Evolutionary conservation across 2,329 filamentous ascomycete species (phyloP).

Genomic region (Neonectria coccinea): DNA sequence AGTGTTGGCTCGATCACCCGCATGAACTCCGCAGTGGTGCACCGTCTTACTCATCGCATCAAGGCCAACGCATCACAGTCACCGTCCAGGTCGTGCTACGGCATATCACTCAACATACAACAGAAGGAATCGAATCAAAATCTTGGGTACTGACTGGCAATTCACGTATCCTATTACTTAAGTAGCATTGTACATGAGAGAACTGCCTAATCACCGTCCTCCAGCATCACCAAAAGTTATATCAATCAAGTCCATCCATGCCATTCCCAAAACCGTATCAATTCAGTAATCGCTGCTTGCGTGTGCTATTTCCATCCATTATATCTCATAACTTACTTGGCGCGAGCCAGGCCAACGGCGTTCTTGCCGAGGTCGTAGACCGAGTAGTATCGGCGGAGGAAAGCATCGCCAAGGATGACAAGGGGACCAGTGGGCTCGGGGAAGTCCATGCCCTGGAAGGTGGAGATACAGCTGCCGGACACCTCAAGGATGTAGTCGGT

Average conservation of each 20-base stretch:
- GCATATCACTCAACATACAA: neutral
- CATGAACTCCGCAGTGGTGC: neutral
- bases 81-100: neutral
- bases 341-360: slow-evolving; percentile 88
- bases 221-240: slow-evolving; percentile 24
- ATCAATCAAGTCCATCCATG: slow-evolving; percentile 31
- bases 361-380: slow-evolving; percentile 94
- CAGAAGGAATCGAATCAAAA: neutral
- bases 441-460: slow-evolving; percentile 97
- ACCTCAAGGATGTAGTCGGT: slow-evolving; percentile 97
- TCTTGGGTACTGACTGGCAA: slow-evolving; percentile 3
- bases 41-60: neutral
- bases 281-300: slow-evolving; percentile 34
- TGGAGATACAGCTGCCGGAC: slow-evolving; percentile 94
- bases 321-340: slow-evolving; percentile 65
- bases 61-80: neutral
- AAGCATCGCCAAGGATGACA: slow-evolving; percentile 91
- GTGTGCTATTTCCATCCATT: slow-evolving; percentile 36
- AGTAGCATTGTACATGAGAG: slow-evolving; percentile 31
- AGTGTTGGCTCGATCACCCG: neutral
- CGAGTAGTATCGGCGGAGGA: slow-evolving; percentile 90
- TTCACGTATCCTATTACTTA: slow-evolving; percentile 41
- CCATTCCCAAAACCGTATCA: slow-evolving; percentile 30
- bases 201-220: slow-evolving; percentile 24
- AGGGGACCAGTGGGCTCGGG: slow-evolving; percentile 89